Evolutionary conservation across 1,139 yeast species (phyloP), one percentile per base, ranked within the genome.

Genomic region (Spencermartinsiella ligniputridi): DNA sequence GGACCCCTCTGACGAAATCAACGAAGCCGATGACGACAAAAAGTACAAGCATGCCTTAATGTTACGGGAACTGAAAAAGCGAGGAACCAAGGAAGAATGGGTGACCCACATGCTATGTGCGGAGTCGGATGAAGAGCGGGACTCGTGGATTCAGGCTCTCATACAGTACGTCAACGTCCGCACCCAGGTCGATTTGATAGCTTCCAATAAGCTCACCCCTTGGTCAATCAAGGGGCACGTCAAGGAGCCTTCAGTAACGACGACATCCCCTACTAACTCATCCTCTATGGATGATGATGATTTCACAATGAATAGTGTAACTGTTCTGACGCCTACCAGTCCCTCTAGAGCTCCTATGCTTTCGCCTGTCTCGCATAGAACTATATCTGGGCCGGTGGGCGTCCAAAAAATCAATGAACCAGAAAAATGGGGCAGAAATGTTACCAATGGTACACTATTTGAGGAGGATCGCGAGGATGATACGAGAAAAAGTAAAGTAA

Each of bases 1-100:
- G 53, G 48, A 49, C 19, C 48, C 48, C 13, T 54, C 53, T 4
- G 21, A 50, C 13, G 50, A 45, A 16, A 52, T 48, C 13, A 53
- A 84, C 20, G 87, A 80, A 54, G 87, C 79, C 45, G 76, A 78
- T 48, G 49, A 52, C 3, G 62, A 56, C 3, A 54, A 55, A 33
- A 88, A 90, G 1, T 83, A 81, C 45, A 71, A 87, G 46, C 90
- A 86, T 66, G 95, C 92, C 0, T 83, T 88, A 58, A 70, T 83
- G 34, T 69, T 88, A 1, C 70, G 78, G 67, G 96, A 87, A 59
- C 73, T 77, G 4, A 76, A 74, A 50, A 79, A 78, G 54, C 62
- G 69, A 40, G 72, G 78, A 21, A 75, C 78, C 40, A 25, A 33
- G 19, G 65, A 76, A n/a, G 69, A 78, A 1, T 63, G 60, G 30